These are phyloP conservation scores for Xylaria telfairii DNA, from an alignment of 495 filamentous ascomycete genomes.

Conservation along the genomic window DNA sequence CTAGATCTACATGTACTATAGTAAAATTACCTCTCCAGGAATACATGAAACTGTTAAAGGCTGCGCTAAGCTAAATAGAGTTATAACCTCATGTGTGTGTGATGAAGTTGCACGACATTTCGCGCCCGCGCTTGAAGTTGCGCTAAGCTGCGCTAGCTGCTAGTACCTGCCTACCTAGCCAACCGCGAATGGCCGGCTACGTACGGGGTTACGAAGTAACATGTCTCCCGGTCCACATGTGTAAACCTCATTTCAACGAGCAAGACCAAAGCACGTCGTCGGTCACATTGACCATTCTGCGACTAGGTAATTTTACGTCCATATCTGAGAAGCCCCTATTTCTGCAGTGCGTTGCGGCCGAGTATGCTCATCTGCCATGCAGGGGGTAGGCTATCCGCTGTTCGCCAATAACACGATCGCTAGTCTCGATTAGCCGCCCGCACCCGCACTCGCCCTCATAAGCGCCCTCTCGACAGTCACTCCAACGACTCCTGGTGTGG, in stretches of 20 bases:
- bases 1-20: background rate
- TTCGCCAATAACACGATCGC: conserved; percentile 17
- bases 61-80: background rate
- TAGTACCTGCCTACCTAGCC: background rate
- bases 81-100: background rate
- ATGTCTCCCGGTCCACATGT: background rate
- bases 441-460: conserved; percentile 26
- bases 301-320: background rate
- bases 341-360: background rate
- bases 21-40: background rate
- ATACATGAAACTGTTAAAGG: background rate
- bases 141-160: conserved; percentile 16
- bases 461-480: conserved; percentile 35
- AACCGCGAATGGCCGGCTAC: conserved; percentile 2
- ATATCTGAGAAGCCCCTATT: background rate
- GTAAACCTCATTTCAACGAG: background rate
- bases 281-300: background rate
- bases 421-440: conserved; percentile 38
- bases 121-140: conserved; percentile 19
- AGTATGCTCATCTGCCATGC: background rate
- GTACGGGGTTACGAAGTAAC: background rate
- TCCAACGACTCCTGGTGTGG: conserved; percentile 18
- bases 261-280: background rate
- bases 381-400: background rate
- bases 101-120: conserved; percentile 8